Evolutionary conservation across 495 filamentous ascomycete genomes (phyloP).

Genomic region (Lophium mytilinum): DNA sequence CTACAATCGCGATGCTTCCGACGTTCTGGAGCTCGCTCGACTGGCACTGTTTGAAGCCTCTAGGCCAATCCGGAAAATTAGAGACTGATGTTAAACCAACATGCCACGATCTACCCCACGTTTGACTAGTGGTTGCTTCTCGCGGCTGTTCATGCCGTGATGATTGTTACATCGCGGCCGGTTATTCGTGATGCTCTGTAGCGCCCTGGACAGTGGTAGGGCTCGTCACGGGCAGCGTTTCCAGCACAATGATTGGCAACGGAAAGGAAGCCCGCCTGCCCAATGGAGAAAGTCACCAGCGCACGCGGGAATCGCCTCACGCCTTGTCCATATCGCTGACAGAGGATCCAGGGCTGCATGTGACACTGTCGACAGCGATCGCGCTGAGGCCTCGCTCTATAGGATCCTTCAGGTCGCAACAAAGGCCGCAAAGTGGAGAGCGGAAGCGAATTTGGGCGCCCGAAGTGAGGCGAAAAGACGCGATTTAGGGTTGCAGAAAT

Average conservation of each 20-base stretch:
- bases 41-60: neutral
- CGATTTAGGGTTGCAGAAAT: neutral
- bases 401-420: no score
- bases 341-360: constrained; percentile 20
- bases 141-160: neutral
- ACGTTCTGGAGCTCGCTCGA: neutral
- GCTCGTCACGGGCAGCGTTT: neutral
- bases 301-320: constrained; percentile 2
- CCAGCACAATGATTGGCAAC: neutral
- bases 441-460: neutral
- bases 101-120: constrained; percentile 9
- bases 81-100: neutral
- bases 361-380: constrained; percentile 3
- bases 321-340: neutral
- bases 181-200: no score
- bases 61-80: neutral
- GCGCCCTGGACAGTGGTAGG: no score
- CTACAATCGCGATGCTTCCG: no score
- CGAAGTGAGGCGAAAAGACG: neutral
- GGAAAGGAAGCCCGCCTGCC: constrained; percentile 17
- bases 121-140: neutral
- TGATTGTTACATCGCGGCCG: neutral
- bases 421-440: constrained; percentile 1
- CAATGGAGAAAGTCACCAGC: constrained; percentile 19
- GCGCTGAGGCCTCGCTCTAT: constrained; percentile 4